Conservation (phyloP, 164 flowering plant genomes). For the Houttuynia cordata region DNA sequence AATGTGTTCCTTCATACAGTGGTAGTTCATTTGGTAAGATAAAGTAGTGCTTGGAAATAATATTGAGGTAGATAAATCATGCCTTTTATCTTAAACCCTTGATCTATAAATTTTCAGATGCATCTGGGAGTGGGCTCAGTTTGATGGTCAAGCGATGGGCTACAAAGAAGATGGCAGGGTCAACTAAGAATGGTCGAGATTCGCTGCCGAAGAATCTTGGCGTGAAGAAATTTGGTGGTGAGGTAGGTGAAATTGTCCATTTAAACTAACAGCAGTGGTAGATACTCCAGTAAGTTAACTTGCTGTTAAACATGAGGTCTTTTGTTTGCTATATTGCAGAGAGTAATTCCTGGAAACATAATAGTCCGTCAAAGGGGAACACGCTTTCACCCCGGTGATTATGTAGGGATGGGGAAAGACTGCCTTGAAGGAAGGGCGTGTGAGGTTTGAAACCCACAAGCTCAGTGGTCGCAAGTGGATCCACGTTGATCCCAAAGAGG, state of each 20-base stretch:
- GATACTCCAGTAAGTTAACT: background rate
- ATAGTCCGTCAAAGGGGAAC: conserved; percentile 92
- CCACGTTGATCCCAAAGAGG: conserved; percentile 80
- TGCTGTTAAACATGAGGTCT: background rate
- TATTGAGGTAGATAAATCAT: too few relatives aligned
- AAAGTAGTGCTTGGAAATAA: too few relatives aligned
- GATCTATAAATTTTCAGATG: conserved; percentile 23
- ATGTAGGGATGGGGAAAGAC: conserved; percentile 90
- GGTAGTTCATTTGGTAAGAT: too few relatives aligned
- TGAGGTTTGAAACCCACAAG: conserved; percentile 70
- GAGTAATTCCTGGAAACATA: conserved; percentile 89
- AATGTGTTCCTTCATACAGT: too few relatives aligned
- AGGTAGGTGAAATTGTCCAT: conserved; percentile 26
- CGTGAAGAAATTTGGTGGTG: conserved; percentile 98
- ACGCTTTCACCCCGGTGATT: conserved; percentile 89
- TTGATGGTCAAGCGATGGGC: conserved; percentile 88
- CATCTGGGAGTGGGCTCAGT: conserved; percentile 50
- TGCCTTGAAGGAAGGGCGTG: conserved; percentile 82
- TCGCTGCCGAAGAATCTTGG: conserved; percentile 87
- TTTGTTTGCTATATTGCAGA: conserved; percentile 30
- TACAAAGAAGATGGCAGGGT: conserved; percentile 86
- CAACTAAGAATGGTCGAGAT: conserved; percentile 93
- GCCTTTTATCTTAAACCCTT: too few relatives aligned
- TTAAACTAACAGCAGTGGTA: background rate
- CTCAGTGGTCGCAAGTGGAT: conserved; percentile 82